phyloP scores from a whole-genome alignment of 192 early-diverging fungal species.

The Dimargaris cristalligena region DNA sequence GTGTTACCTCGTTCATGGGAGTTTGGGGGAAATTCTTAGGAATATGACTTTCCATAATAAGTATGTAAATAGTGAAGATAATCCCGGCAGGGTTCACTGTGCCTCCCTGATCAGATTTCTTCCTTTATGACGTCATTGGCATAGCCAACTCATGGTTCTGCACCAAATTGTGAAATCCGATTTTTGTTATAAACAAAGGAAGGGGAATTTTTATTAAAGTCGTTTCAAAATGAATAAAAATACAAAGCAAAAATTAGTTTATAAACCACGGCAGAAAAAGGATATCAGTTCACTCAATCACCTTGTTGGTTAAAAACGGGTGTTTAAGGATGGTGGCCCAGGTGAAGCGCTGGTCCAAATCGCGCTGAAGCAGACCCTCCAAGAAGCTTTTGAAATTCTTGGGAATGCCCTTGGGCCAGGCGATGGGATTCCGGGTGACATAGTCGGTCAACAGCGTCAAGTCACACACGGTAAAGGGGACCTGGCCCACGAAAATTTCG shows the following conservation, averaged over 20 bases:
- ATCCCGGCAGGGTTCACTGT: too few relatives aligned
- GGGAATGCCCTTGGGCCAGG: constrained; percentile 30
- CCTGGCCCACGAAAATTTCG: constrained; percentile 29
- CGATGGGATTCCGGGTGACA: constrained; percentile 27
- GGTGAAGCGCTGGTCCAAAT: neutral
- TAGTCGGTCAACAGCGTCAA: constrained; percentile 25
- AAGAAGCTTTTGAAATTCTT: constrained; percentile 22
- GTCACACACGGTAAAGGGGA: constrained; percentile 25
- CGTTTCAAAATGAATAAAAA: neutral
- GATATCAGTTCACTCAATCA: neutral
- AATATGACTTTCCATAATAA: too few relatives aligned
- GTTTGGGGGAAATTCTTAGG: too few relatives aligned
- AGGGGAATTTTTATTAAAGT: neutral
- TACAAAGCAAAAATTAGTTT: neutral
- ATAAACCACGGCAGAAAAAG: neutral
- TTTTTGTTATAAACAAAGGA: neutral
- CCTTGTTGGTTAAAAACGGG: constrained; percentile 7
- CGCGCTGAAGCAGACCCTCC: constrained; percentile 16
- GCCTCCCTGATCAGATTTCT: too few relatives aligned
- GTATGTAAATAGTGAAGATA: too few relatives aligned
- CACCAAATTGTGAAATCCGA: neutral
- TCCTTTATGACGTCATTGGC: neutral
- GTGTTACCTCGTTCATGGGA: too few relatives aligned
- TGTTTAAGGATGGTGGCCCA: constrained; percentile 4
- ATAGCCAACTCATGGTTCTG: neutral